Evolutionary conservation across 2,329 filamentous ascomycete genomes (phyloP), one percentile per base, ranked within the genome.

Genomic region (Penicillium hesseltinei): DNA sequence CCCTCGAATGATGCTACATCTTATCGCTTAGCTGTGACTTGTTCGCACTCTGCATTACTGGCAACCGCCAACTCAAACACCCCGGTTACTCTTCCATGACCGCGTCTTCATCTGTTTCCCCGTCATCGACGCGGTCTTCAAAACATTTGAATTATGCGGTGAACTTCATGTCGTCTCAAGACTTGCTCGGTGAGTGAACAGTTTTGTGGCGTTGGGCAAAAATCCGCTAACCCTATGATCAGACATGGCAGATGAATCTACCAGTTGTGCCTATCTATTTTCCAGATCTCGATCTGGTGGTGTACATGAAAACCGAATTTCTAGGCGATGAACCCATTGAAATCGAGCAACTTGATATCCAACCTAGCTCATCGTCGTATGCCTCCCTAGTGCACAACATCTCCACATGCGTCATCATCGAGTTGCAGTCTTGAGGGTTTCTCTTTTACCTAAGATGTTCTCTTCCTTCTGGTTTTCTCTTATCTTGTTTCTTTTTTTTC

Each of bases 241-340:
- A 65, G 61, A 50, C 56, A 43, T 42, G 53, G 56, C 43, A 51
- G 56, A 47, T 57, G 47, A 42, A 54, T 50, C 38, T 55, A 60
- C 47, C 36, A 51, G 56, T 25, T 52, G 23, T 60, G 56, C 56
- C 53, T 60, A 56, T 51, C 40, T 57, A 56, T 33, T 23, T 39
- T 49, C 36, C 44, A 44, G 46, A 27, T 21, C 27, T 42, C 44
- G 47, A 31, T 45, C 23, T 54, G 40, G 44, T 31, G 39, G 51
- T 59, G 45, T 49, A 55, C 51, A 57, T 60, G 54, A 38, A 38
- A 40, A 25, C 52, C 31, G 49, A 61, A 33, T 36, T 54, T 53
- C 35, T 49, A 29, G 54, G 42, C 36, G 35, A 42, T 36, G 43
- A 36, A 31, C 10, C 7, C 17, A 17, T 38, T 33, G 46, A 51